phyloP scores from a whole-genome alignment of 176 grass and related monocot genomes.

The Ensete glaucum region DNA sequence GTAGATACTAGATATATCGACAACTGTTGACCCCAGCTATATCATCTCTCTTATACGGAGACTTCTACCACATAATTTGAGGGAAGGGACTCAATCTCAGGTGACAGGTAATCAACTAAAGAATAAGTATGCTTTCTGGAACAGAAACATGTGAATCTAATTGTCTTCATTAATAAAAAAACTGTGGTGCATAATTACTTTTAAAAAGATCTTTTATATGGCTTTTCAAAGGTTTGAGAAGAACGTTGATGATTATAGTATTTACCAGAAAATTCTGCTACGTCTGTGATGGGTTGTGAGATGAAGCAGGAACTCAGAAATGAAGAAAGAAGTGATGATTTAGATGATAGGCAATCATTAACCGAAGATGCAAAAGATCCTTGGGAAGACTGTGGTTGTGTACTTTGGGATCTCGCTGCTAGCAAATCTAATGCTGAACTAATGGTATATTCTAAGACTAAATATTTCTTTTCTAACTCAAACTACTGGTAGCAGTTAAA shows the following conservation, averaged over 20 bases:
- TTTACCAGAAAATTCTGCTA: not conserved
- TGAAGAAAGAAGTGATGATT: slow-evolving; percentile 30
- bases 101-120: slow-evolving; percentile 6
- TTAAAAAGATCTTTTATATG: not conserved
- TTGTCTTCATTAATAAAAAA: not conserved
- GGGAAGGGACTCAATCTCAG: slow-evolving; percentile 40
- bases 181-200: not conserved
- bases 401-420: slow-evolving; percentile 80
- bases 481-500: not conserved
- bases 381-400: slow-evolving; percentile 76
- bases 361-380: slow-evolving; percentile 39
- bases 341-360: slow-evolving; percentile 15
- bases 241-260: not conserved
- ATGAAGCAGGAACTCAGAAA: slow-evolving; percentile 20
- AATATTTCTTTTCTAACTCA: not conserved
- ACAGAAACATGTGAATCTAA: not conserved
- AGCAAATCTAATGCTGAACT: slow-evolving; percentile 75
- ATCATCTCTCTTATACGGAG: slow-evolving; percentile 75
- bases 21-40: slow-evolving; percentile 90
- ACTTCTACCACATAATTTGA: slow-evolving; percentile 50
- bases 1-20: slow-evolving; percentile 52
- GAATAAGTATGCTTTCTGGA: not conserved
- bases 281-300: slow-evolving; percentile 17
- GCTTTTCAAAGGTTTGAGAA: too few species aligned
- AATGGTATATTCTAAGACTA: slow-evolving; percentile 41